Conservation (phyloP, 2,329 filamentous ascomycete genomes). For the Lachnellula subtilissima region DNA sequence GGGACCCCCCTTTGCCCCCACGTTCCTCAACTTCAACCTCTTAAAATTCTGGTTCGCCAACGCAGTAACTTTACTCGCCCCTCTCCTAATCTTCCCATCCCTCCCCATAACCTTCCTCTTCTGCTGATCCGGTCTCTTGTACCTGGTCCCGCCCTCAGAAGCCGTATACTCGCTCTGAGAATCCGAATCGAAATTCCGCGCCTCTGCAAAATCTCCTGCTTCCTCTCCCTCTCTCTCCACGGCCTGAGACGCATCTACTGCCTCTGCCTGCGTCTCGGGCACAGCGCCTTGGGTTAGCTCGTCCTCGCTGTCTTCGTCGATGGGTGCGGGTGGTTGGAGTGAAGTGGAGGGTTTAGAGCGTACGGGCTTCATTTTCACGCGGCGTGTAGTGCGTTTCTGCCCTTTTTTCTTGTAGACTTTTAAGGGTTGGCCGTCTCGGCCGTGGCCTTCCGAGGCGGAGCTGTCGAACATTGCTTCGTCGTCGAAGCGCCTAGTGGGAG, state of each 20-base stretch:
- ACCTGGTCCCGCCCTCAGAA: slow-evolving; percentile 32
- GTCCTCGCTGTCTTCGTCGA: slow-evolving; percentile 37
- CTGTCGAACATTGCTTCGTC: slow-evolving; percentile 57
- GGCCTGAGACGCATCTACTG: no score
- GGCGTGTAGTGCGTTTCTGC: slow-evolving; percentile 70
- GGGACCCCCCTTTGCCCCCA: slow-evolving; percentile 57
- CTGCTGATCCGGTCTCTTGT: slow-evolving; percentile 28
- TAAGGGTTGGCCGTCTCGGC: slow-evolving; percentile 53
- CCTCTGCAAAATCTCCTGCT: slow-evolving; percentile 15
- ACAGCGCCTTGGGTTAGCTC: slow-evolving; percentile 27
- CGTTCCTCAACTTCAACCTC: slow-evolving; percentile 57
- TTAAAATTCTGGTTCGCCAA: slow-evolving; percentile 64
- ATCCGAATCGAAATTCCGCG: slow-evolving; percentile 31
- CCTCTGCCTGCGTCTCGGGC: slow-evolving; percentile 22
- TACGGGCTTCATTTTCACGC: slow-evolving; percentile 58
- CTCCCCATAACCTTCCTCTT: slow-evolving; percentile 23
- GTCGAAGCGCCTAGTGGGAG: slow-evolving; percentile 55
- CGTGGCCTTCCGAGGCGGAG: slow-evolving; percentile 41
- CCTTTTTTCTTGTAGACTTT: slow-evolving; percentile 77
- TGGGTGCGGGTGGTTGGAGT: slow-evolving; percentile 26
- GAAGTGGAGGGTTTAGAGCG: slow-evolving; percentile 42
- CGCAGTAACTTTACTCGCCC: slow-evolving; percentile 57
- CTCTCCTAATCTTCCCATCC: slow-evolving; percentile 45
- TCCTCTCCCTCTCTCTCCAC: slow-evolving; percentile 7
- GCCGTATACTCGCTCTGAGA: slow-evolving; percentile 31